Conservation (phyloP, 345 rosid genomes). For the Aquilaria yunnanensis region DNA sequence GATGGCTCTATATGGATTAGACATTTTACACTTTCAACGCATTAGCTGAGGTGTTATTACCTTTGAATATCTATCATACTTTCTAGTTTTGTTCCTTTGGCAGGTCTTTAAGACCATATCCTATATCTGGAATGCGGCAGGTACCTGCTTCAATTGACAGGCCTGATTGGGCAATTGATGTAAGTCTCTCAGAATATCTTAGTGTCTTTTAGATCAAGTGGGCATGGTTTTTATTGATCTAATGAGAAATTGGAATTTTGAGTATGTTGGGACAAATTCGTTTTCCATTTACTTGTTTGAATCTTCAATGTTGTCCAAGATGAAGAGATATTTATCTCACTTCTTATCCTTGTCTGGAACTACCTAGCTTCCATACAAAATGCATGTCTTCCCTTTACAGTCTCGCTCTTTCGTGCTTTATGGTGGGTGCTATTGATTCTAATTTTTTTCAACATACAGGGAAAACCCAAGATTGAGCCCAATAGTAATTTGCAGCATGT, state of each 20-base stretch:
- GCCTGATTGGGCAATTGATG: constrained; percentile 96
- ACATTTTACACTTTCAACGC: too few species aligned
- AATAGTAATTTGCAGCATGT: constrained; percentile 76
- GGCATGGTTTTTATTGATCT: background rate
- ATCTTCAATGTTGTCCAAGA: too few species aligned
- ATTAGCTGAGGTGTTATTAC: too few species aligned
- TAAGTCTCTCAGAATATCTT: constrained; percentile 30
- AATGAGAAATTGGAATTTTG: background rate
- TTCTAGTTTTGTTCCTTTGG: constrained; percentile 13
- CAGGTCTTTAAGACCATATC: constrained; percentile 80
- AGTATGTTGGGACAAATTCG: background rate
- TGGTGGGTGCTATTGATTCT: background rate
- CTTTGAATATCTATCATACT: too few species aligned
- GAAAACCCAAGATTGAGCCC: constrained; percentile 79
- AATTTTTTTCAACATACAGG: constrained; percentile 36
- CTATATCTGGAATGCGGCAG: constrained; percentile 49
- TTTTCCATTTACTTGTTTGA: too few species aligned
- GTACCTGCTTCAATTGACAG: constrained; percentile 62
- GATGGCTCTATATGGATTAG: too few species aligned
- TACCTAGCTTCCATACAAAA: too few species aligned
- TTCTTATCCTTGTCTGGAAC: too few species aligned
- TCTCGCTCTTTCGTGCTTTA: too few species aligned
- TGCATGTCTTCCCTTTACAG: too few species aligned
- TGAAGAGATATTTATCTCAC: too few species aligned
- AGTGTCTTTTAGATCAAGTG: background rate